Conservation (phyloP, 192 early-diverging fungal species). For the Coemansia sp. region DNA sequence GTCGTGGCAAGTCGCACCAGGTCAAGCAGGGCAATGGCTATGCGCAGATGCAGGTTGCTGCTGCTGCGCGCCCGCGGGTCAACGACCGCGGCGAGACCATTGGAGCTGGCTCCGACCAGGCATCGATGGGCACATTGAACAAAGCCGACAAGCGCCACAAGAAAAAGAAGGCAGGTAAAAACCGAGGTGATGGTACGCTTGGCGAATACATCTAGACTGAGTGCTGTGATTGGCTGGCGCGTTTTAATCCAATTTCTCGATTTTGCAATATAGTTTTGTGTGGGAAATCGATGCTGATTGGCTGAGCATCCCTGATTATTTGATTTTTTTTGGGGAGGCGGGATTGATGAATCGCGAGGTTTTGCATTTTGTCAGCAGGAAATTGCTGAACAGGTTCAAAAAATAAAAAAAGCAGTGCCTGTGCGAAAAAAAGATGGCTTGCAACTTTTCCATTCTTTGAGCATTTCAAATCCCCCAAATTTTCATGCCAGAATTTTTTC, state of each 20-base stretch:
- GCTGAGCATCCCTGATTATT: background rate
- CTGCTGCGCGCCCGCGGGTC: conserved; percentile 29
- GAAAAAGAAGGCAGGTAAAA: conserved; percentile 62
- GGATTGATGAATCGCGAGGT: background rate
- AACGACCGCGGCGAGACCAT: conserved; percentile 60
- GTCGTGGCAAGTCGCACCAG: conserved; percentile 28
- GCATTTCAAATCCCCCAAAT: background rate
- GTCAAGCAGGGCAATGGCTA: conserved; percentile 41
- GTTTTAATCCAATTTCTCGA: conserved; percentile 3
- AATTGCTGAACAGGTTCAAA: no score
- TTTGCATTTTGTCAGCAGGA: background rate
- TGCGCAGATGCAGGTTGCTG: conserved; percentile 35
- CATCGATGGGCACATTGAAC: conserved; percentile 66
- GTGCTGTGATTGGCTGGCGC: conserved; percentile 14
- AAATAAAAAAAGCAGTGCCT: no score
- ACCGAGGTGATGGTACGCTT: conserved; percentile 66
- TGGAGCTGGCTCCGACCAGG: conserved; percentile 48
- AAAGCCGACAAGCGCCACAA: conserved; percentile 44
- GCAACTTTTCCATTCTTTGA: background rate
- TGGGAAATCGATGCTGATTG: conserved; percentile 15
- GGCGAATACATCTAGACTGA: no score
- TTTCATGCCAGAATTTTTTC: conserved; percentile 10
- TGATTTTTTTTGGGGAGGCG: conserved; percentile 23
- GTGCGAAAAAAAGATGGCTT: no score
- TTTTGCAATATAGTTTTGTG: background rate